Base-by-base conservation (phyloP, 2,329 filamentous ascomycete species). In the Aspergillus flavus region DNA sequence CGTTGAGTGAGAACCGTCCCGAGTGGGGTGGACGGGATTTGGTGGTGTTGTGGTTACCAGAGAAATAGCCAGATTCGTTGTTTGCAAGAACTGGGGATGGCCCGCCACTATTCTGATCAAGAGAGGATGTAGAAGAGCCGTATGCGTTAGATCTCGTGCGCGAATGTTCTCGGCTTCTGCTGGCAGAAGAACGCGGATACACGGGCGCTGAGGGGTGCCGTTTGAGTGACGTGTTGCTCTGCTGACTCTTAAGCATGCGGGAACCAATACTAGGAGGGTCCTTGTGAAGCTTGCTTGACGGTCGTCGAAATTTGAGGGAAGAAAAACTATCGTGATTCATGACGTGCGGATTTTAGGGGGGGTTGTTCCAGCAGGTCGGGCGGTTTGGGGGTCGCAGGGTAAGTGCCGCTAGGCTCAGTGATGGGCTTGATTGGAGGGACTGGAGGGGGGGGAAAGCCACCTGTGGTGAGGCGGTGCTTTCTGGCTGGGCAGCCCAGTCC, bases 91-190 rank as follows among this genome's bases (percentile, higher is more conserved):
- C 72, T 57, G 80, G 79, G 26, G 80, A 82, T 10, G 75, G 75
- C 54, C 72, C 75, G 39, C 73, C 73, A 67, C 78, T 81, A 43
- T 77, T 71, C 66, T 79, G 78, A 43, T 83, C 81, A 63, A 82
- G 72, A 10, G 80, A 82, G n/a, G 81, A 83, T 23, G 76, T 80
- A 19, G 80, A 82, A 6, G 81, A 83, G 50, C 76, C 79, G 72
- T 80, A 81, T 36, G 78, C 78, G 74, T 78, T 80, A 48, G 81
- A 83, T 66, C 79, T 75, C 36, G 81, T 81, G 57, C 80, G 78
- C 60, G 76, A 66, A 69, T 80, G 79, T 69, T 82, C 78, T 70
- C 75, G 74, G 70, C 72, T 76, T 61, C 72, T 71, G 66, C 71
- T 74, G 57, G 73, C 72, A 62, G 78, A 79, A 53, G 77, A 80